Evolutionary conservation across 768 basidiomycete species (phyloP).

Genomic region (Lyophyllum shimeji): DNA sequence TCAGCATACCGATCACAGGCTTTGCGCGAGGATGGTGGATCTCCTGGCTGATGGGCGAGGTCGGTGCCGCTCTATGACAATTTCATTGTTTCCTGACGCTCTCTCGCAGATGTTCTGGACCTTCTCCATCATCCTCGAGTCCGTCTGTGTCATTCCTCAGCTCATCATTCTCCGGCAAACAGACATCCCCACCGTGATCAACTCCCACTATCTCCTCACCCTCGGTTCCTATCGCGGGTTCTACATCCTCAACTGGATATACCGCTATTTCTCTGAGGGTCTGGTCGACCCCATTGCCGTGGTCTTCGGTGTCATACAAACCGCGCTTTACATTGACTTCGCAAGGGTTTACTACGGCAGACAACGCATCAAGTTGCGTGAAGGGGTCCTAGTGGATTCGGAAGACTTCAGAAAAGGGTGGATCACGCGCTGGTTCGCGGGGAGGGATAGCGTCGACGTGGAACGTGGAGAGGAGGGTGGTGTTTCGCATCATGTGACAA

Average conservation of each 20-base stretch:
- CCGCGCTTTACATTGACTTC: neutral
- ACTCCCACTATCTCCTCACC: neutral
- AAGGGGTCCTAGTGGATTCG: neutral
- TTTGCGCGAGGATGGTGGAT: neutral
- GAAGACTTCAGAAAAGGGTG: neutral
- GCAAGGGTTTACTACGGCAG: neutral
- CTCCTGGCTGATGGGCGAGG: neutral
- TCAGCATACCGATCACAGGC: neutral
- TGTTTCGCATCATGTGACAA: too few relatives aligned
- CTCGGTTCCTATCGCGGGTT: slow-evolving; percentile 1
- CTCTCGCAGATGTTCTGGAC: neutral
- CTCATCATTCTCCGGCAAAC: neutral
- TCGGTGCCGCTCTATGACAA: neutral
- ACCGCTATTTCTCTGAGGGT: neutral
- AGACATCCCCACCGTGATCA: neutral
- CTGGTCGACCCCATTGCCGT: neutral
- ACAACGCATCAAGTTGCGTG: neutral
- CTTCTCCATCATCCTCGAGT: slow-evolving; percentile 1
- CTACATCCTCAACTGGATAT: slow-evolving; percentile 4
- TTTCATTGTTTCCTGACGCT: neutral
- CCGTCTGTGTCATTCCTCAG: neutral
- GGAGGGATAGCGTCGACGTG: too few relatives aligned
- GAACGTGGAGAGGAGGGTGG: too few relatives aligned
- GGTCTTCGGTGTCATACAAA: neutral
- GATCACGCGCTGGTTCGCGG: neutral